Base-by-base conservation (phyloP, 202 grass and related monocot species). In the Brachypodium distachyon region DNA sequence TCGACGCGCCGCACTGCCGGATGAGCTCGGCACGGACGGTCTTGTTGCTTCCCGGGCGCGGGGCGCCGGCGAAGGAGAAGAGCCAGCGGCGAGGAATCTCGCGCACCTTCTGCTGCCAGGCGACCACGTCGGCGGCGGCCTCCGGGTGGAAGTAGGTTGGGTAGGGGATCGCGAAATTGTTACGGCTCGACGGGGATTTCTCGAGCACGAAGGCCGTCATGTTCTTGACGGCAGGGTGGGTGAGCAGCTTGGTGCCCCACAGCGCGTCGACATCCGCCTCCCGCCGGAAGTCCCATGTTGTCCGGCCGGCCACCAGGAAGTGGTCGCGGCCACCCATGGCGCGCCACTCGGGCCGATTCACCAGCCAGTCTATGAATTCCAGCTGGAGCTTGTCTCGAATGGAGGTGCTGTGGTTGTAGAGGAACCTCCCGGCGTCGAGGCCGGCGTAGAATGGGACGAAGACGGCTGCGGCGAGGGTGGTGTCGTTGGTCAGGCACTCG, bases 101-200 rank as follows among this genome's bases (percentile, higher is more conserved):
- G 12, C 76, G 83, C 67, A 64, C 57, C 47, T 39, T 73, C 16
- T 58, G 66, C 66, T 96, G 87, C 93, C 89, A 92, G 31, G 32
- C 51, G 13, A 18, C 9, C 34, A 90, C 54, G 61, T 96, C 86
- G 37, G 71, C 86, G 61, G 81, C 81, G 36, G 81, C 10, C 5
- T 17, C 79, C 1, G 89, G 93, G 61, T 96, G 93, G 80, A 96
- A 96, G 78, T 87, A 74, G 12, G 93, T 90, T 34, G 93, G 93
- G 82, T 90, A 92, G 0, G 89, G 93, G 19, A 96, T 61, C 3
- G 85, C 87, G 56, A 92, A 59, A 9, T 81, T 78, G 28, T 70
- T 82, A 5, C 14, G 16, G 14, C 59, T 21, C 84, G 73, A 86
- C 26, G 84, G 81, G 56, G 87, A 82, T 4, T 79, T n/a, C 72